Percentiles rank a stretch among this genome's conserved stretches.
Conservation (phyloP, 192 early-diverging fungal species). For the Backusella tarrabulga region DNA sequence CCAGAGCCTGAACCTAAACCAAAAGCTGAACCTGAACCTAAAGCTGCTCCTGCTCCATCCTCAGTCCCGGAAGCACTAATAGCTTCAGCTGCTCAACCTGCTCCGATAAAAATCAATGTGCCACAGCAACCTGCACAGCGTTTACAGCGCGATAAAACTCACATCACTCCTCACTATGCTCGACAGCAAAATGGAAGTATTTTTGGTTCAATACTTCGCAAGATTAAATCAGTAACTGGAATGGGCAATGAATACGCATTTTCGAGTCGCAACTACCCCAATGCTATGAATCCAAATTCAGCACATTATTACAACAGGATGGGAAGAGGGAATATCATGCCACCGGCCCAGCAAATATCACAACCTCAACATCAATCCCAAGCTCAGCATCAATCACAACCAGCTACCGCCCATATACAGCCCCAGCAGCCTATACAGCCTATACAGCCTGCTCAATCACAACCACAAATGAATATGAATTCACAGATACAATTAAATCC, state of each 20-base stretch:
- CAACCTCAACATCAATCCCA: not conserved
- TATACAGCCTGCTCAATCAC: not conserved
- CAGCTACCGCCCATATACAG: not conserved
- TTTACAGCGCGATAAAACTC: not conserved
- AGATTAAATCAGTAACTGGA: not conserved
- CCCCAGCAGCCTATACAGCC: not conserved
- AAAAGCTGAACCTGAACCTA: not conserved
- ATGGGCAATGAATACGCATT: not conserved
- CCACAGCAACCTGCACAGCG: not conserved
- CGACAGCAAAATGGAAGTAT: not conserved
- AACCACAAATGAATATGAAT: not conserved
- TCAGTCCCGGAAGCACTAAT: not conserved
- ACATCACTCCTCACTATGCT: not conserved
- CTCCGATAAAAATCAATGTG: not conserved
- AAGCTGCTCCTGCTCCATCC: not conserved
- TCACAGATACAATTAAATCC: not conserved
- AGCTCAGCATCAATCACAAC: not conserved
- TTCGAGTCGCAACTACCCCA: not conserved
- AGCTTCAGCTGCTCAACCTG: not conserved
- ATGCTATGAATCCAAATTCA: not conserved
- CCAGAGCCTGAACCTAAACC: not conserved
- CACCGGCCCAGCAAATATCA: not conserved
- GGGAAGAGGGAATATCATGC: not conserved
- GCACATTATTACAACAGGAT: not conserved
- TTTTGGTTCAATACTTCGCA: not conserved